Evolutionary conservation across 441 rosid species (phyloP).

Genomic region (Erodium texanum): DNA sequence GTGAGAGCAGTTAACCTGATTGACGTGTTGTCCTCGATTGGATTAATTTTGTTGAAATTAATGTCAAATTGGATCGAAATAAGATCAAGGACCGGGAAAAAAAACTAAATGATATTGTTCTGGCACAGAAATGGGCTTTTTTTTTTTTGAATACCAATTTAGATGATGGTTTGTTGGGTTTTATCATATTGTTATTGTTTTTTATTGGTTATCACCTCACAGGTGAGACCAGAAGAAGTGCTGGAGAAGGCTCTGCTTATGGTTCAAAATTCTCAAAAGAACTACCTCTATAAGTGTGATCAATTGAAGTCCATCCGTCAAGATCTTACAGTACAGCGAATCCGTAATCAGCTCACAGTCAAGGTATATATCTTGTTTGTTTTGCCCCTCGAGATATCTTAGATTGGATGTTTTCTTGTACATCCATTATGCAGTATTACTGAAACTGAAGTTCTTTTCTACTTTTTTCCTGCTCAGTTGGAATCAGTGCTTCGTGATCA

Average conservation of each 20-base stretch:
- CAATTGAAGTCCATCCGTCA: conserved; percentile 98
- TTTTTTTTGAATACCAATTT: neutral
- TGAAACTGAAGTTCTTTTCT: neutral
- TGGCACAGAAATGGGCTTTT: neutral
- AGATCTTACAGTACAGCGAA: conserved; percentile 93
- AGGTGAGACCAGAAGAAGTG: conserved; percentile 99
- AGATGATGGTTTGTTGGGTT: conserved; percentile 1
- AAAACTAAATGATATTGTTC: neutral
- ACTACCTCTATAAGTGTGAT: conserved; percentile 92
- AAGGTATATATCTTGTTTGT: conserved; percentile 40
- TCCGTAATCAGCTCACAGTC: conserved; percentile 72
- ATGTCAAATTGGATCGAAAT: neutral
- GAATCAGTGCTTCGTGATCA: neutral
- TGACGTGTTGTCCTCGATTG: neutral
- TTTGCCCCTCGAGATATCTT: neutral
- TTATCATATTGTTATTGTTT: conserved; percentile 8
- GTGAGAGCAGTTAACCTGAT: neutral
- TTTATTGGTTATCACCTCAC: conserved; percentile 20
- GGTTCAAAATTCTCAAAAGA: conserved; percentile 84
- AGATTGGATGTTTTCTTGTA: neutral
- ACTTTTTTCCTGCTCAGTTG: neutral
- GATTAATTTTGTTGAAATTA: no score
- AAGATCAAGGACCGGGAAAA: neutral
- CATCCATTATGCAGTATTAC: neutral
- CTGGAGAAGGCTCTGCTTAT: conserved; percentile 78